Conservation (phyloP, 1,284 basidiomycete genomes). For the Sporisorium iseilematis-ciliati region DNA sequence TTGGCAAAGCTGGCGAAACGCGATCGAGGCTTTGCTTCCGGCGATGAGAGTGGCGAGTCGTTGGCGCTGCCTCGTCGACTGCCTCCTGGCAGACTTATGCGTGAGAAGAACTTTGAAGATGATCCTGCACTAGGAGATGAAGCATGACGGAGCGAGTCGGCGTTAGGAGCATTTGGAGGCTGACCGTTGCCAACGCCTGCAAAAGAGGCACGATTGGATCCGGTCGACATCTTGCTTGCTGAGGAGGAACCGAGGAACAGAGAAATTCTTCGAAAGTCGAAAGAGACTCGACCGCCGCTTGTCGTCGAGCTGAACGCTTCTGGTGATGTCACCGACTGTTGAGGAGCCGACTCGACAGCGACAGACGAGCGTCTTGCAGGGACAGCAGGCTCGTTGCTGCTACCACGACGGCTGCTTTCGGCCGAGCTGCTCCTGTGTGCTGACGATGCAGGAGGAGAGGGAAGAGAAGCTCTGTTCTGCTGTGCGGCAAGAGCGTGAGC, state of each 20-base stretch:
- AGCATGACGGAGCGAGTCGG: slow-evolving; percentile 9
- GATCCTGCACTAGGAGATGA: slow-evolving; percentile 15
- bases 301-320: slow-evolving; percentile 4
- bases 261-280: slow-evolving; percentile 32
- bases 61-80: slow-evolving; percentile 33
- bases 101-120: slow-evolving; percentile 39
- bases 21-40: slow-evolving; percentile 27
- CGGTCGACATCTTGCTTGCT: slow-evolving; percentile 26
- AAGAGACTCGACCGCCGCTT: slow-evolving; percentile 23
- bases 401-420: slow-evolving; percentile 26
- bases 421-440: slow-evolving; percentile 17
- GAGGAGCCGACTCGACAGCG: neutral
- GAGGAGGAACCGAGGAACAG: slow-evolving; percentile 13
- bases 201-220: slow-evolving; percentile 12
- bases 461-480: neutral
- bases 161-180: slow-evolving; percentile 7
- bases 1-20: slow-evolving; percentile 35
- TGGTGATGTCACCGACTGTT: neutral
- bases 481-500: neutral
- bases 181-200: slow-evolving; percentile 25
- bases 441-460: slow-evolving; percentile 26
- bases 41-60: slow-evolving; percentile 16
- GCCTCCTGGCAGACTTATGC: slow-evolving; percentile 34
- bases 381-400: slow-evolving; percentile 19
- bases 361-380: slow-evolving; percentile 1